Percentiles rank a stretch among this genome's conserved stretches.
phyloP scores from a whole-genome alignment of 352 stramenopile genomes.

The Globisporangium mamillatum region DNA sequence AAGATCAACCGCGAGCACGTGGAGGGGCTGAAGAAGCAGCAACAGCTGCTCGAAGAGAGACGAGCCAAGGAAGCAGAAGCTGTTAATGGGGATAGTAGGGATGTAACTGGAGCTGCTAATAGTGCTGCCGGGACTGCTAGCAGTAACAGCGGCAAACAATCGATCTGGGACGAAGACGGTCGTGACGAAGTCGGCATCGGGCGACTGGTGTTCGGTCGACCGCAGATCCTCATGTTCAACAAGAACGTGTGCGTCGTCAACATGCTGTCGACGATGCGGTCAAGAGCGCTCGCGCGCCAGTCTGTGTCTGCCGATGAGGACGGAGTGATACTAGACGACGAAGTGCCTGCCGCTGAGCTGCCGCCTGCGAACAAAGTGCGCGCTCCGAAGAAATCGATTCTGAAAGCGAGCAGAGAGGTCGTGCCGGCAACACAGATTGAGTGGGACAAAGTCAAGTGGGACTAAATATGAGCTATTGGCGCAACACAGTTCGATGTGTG shows the following conservation, averaged over 20 bases:
- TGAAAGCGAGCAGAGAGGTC: constrained; percentile 39
- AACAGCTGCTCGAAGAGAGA: constrained; percentile 17
- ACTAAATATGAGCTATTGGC: neutral
- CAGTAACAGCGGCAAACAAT: neutral
- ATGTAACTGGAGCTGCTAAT: neutral
- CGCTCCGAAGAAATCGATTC: constrained; percentile 52
- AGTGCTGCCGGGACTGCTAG: neutral
- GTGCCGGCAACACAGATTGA: constrained; percentile 33
- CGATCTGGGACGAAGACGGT: constrained; percentile 19
- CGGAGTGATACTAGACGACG: constrained; percentile 7
- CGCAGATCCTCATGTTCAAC: constrained; percentile 44
- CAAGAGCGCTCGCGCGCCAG: constrained; percentile 29
- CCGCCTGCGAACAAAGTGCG: constrained; percentile 41
- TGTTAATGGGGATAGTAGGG: neutral
- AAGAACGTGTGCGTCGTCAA: constrained; percentile 32
- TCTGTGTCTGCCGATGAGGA: neutral
- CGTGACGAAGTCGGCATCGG: constrained; percentile 23
- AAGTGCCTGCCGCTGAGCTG: constrained; percentile 19
- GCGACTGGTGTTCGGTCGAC: constrained; percentile 47
- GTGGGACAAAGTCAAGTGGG: constrained; percentile 19
- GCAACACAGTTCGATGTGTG: neutral
- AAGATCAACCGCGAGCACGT: constrained; percentile 53
- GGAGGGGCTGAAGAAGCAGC: constrained; percentile 42
- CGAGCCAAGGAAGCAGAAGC: constrained; percentile 15
- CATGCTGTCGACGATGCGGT: constrained; percentile 39